A percentile compares a stretch with the other conserved stretches of the same genome.
These are phyloP conservation scores for Teratosphaeria epicoccoides DNA, from an alignment of 2,329 filamentous ascomycete species.

Conservation along the genomic window DNA sequence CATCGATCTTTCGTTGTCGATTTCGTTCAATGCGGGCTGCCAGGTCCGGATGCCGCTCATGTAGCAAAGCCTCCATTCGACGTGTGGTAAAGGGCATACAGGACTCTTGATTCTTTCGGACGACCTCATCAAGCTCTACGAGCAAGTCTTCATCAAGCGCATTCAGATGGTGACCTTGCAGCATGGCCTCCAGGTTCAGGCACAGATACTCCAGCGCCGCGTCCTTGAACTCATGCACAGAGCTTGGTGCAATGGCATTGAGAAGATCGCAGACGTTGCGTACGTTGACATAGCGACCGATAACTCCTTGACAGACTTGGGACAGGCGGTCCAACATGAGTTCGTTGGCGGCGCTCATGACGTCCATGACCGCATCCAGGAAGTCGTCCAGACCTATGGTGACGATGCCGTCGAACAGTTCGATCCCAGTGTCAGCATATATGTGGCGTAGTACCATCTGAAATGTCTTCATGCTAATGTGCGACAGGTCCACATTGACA, in stretches of 20 bases:
- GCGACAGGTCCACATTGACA: conserved; percentile 68
- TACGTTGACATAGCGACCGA: conserved; percentile 73
- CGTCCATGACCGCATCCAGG: conserved; percentile 78
- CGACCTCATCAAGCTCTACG: conserved; percentile 65
- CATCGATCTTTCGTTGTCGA: conserved; percentile 57
- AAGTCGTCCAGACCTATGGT: conserved; percentile 68
- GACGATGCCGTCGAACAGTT: conserved; percentile 70
- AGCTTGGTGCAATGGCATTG: conserved; percentile 76
- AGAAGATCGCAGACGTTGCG: conserved; percentile 79
- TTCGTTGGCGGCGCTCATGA: conserved; percentile 83
- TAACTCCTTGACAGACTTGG: conserved; percentile 74
- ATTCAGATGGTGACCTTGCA: conserved; percentile 77
- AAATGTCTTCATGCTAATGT: conserved; percentile 66
- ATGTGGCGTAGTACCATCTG: conserved; percentile 67
- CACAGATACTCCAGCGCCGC: conserved; percentile 84
- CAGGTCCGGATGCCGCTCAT: conserved; percentile 54
- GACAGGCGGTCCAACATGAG: conserved; percentile 87
- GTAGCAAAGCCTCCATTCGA: conserved; percentile 54
- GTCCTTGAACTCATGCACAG: conserved; percentile 75
- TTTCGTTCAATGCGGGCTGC: conserved; percentile 58
- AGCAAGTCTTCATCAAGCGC: conserved; percentile 79
- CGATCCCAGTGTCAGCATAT: conserved; percentile 70
- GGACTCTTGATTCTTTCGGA: conserved; percentile 71
- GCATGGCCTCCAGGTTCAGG: conserved; percentile 78
- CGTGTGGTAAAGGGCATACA: conserved; percentile 68